These are phyloP conservation scores for Tolypocladium cylindrosporum DNA, from an alignment of 2,329 filamentous ascomycete genomes.

Conservation along the genomic window DNA sequence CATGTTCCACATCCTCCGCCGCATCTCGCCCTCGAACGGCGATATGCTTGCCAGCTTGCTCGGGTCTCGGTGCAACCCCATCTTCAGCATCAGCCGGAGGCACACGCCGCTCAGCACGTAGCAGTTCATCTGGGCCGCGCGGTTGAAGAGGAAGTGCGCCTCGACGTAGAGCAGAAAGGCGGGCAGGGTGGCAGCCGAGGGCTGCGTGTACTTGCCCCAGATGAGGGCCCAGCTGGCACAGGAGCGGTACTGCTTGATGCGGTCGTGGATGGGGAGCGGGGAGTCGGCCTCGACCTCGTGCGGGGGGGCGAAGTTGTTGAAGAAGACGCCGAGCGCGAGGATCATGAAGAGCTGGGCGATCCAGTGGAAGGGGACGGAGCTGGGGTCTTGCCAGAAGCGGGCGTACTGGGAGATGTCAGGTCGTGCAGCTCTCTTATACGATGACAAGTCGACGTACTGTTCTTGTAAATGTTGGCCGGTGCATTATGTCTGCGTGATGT, in stretches of 20 bases:
- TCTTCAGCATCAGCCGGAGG: conserved; percentile 45
- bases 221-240: conserved; percentile 42
- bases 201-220: conserved; percentile 38
- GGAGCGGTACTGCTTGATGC: conserved; percentile 36
- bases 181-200: conserved; percentile 36
- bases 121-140: conserved; percentile 40
- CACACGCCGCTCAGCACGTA: conserved; percentile 41
- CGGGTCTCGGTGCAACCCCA: conserved; percentile 49
- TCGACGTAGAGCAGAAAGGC: conserved; percentile 43
- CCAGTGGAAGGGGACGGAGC: conserved; percentile 30
- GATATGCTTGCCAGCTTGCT: conserved; percentile 38
- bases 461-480: conserved; percentile 40
- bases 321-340: conserved; percentile 31
- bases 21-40: conserved; percentile 44
- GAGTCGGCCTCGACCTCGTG: conserved; percentile 34
- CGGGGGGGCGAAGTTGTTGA: conserved; percentile 31
- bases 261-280: conserved; percentile 27
- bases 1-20: conserved; percentile 42
- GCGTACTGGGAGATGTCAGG: conserved; percentile 28
- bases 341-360: conserved; percentile 41
- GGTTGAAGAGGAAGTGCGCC: conserved; percentile 41
- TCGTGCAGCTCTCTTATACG: not conserved
- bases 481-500: conserved; percentile 34
- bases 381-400: conserved; percentile 36
- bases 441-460: conserved; percentile 18